Evolutionary conservation across 1,284 basidiomycete genomes (phyloP).

Genomic region (Irpex rosettiformis): DNA sequence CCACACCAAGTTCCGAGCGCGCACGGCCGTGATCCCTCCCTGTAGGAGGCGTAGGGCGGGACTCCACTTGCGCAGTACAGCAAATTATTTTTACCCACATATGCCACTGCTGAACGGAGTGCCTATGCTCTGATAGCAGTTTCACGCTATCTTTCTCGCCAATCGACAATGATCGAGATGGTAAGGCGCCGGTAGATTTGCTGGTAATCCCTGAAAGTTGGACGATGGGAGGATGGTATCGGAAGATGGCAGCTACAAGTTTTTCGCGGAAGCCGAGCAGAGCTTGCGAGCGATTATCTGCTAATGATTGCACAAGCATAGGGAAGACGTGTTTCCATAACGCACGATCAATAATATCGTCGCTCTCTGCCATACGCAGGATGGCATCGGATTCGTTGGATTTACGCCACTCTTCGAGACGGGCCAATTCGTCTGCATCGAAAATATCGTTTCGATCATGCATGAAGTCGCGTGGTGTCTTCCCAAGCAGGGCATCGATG

Average conservation of each 20-base stretch:
- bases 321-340: slow-evolving; percentile 75
- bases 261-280: slow-evolving; percentile 55
- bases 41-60: slow-evolving; percentile 49
- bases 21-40: slow-evolving; percentile 66
- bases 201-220: slow-evolving; percentile 64
- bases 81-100: slow-evolving; percentile 83
- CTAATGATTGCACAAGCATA: slow-evolving; percentile 51
- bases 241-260: slow-evolving; percentile 59
- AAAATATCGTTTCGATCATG: slow-evolving; percentile 66
- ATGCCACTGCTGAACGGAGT: slow-evolving; percentile 83
- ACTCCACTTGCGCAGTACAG: slow-evolving; percentile 72
- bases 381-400: slow-evolving; percentile 49
- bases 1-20: slow-evolving; percentile 68
- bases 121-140: slow-evolving; percentile 58
- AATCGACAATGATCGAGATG: slow-evolving; percentile 34
- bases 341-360: slow-evolving; percentile 56
- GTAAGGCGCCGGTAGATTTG: slow-evolving; percentile 41
- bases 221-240: slow-evolving; percentile 66
- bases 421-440: slow-evolving; percentile 52
- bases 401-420: slow-evolving; percentile 62
- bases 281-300: slow-evolving; percentile 43
- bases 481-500: slow-evolving; percentile 50
- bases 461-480: slow-evolving; percentile 42
- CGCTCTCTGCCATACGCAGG: slow-evolving; percentile 66
- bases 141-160: slow-evolving; percentile 49